phyloP scores from a whole-genome alignment of 2,329 filamentous ascomycete species.

The Fusarium abutilonis region DNA sequence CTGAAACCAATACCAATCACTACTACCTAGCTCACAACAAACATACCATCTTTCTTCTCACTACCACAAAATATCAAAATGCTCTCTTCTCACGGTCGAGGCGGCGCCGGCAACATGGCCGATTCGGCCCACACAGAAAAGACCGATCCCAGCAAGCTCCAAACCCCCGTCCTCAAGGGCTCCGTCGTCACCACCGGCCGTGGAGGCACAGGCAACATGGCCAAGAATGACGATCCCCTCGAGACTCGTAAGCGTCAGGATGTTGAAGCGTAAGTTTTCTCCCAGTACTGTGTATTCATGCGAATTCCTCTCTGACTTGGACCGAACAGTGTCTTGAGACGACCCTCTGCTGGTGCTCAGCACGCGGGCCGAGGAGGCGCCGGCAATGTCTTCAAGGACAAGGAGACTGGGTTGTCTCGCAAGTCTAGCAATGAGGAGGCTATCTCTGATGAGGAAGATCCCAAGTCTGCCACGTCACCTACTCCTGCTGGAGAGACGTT shows the following conservation, averaged over 20 bases:
- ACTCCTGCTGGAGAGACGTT: constrained; percentile 34
- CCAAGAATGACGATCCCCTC: constrained; percentile 73
- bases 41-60: background rate
- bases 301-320: background rate
- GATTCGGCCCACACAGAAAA: constrained; percentile 62
- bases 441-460: constrained; percentile 39
- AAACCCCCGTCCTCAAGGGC: constrained; percentile 84
- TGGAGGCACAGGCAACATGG: constrained; percentile 90
- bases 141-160: constrained; percentile 70
- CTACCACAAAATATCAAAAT: constrained; percentile 45
- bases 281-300: too few relatives aligned
- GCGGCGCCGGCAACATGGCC: constrained; percentile 80
- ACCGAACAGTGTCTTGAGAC: constrained; percentile 59
- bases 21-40: background rate
- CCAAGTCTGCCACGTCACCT: constrained; percentile 12
- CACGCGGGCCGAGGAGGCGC: constrained; percentile 80
- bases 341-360: constrained; percentile 65
- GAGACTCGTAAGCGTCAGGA: constrained; percentile 85
- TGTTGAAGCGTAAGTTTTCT: constrained; percentile 66
- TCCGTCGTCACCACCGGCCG: constrained; percentile 89
- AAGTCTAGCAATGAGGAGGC: constrained; percentile 48
- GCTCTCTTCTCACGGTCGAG: constrained; percentile 75
- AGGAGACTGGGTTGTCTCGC: constrained; percentile 50
- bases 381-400: constrained; percentile 71
- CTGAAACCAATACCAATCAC: background rate